Conservation (phyloP, 768 basidiomycete species). For the Amanita phalloides region DNA sequence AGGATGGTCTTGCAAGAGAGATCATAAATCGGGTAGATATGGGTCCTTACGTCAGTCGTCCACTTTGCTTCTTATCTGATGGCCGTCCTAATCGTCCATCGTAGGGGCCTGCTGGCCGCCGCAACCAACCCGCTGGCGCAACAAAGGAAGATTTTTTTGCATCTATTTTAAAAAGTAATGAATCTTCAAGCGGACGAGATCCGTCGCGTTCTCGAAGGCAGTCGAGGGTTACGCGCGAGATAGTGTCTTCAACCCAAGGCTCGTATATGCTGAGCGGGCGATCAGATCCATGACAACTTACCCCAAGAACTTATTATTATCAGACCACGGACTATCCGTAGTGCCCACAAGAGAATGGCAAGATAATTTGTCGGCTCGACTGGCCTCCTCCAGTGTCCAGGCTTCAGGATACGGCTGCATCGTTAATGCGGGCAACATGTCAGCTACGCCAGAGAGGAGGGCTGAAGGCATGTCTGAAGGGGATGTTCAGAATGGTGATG, state of each 20-base stretch:
- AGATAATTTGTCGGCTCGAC: conserved; percentile 50
- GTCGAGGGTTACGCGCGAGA: conserved; percentile 69
- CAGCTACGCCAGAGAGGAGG: background rate
- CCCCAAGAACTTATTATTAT: conserved; percentile 3
- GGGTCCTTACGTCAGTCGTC: conserved; percentile 59
- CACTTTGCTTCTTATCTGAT: conserved; percentile 2
- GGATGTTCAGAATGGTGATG: conserved; percentile 27
- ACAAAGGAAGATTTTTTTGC: conserved; percentile 76
- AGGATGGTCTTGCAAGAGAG: conserved; percentile 68
- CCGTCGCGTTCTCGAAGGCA: conserved; percentile 56
- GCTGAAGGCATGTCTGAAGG: background rate
- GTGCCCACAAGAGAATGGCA: conserved; percentile 73
- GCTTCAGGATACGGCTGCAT: conserved; percentile 8
- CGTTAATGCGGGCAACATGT: conserved; percentile 1
- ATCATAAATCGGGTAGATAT: conserved; percentile 68
- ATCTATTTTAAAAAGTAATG: conserved; percentile 54
- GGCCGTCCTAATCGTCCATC: conserved; percentile 5
- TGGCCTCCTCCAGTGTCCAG: conserved; percentile 23
- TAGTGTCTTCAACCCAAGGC: conserved; percentile 66
- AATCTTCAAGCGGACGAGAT: conserved; percentile 36
- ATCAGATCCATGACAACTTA: background rate
- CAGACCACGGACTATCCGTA: conserved; percentile 50
- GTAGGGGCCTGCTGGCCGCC: conserved; percentile 62
- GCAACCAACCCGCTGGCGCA: conserved; percentile 45
- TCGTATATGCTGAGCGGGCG: conserved; percentile 7